phyloP scores from a whole-genome alignment of 2,329 filamentous ascomycete species.

The Berkeleyomyces basicola region DNA sequence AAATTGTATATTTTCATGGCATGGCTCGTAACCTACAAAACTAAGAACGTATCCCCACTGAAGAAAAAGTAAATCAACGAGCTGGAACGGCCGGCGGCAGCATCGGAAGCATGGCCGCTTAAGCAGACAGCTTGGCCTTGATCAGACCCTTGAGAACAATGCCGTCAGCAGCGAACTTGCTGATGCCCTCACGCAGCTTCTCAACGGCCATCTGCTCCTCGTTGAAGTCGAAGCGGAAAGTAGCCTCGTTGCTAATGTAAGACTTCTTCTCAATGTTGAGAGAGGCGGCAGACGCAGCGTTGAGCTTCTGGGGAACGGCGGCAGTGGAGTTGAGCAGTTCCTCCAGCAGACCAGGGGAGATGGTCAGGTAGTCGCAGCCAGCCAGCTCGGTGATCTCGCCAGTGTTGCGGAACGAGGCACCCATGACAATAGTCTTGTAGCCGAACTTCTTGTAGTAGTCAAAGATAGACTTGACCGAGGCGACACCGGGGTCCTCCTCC shows the following conservation, averaged over 20 bases:
- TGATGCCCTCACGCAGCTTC: constrained; percentile 98
- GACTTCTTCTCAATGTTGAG: constrained; percentile 73
- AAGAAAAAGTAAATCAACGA: neutral
- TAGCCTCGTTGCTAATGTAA: constrained; percentile 78
- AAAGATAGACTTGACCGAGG: constrained; percentile 85
- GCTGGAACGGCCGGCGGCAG: too few species aligned
- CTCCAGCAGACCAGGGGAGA: constrained; percentile 57
- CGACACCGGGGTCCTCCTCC: constrained; percentile 88
- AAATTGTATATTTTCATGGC: constrained; percentile 2
- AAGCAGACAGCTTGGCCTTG: constrained; percentile 58
- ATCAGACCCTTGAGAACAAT: constrained; percentile 86
- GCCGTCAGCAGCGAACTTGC: constrained; percentile 95
- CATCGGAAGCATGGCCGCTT: constrained; percentile 16
- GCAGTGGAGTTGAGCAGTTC: constrained; percentile 74
- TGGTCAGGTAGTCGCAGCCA: constrained; percentile 97
- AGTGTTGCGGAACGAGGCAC: constrained; percentile 88
- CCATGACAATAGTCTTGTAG: constrained; percentile 99
- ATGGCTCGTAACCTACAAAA: neutral
- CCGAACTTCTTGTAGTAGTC: constrained; percentile 99
- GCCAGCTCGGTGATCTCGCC: constrained; percentile 98
- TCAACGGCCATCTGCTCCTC: constrained; percentile 98
- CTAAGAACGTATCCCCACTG: neutral
- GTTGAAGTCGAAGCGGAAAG: constrained; percentile 99
- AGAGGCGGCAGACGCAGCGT: constrained; percentile 44
- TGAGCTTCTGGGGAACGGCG: constrained; percentile 81